Evolutionary conservation across 208 protist species (phyloP).

Genomic region (Acanthamoeba royreba): DNA sequence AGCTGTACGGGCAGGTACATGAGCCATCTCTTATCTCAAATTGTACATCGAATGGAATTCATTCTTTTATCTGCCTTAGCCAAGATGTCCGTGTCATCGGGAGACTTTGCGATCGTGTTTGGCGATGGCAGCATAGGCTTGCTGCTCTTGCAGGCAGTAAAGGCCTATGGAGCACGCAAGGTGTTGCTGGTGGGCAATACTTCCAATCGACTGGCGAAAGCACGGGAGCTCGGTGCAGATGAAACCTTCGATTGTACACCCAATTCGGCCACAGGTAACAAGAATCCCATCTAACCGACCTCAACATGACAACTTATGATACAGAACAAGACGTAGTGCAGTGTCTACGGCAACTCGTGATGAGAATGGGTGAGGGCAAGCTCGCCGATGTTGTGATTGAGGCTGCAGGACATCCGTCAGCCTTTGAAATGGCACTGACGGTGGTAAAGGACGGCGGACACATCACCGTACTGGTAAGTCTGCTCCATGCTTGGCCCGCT

Average conservation of each 20-base stretch:
- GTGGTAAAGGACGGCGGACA: neutral
- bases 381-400: neutral
- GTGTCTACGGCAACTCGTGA: neutral
- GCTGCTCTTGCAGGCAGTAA: neutral
- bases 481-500: neutral
- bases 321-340: too few species aligned
- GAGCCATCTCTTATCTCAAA: neutral
- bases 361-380: neutral
- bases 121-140: neutral
- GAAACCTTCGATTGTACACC: neutral
- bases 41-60: neutral
- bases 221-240: neutral
- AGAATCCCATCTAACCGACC: neutral
- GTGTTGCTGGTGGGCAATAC: neutral
- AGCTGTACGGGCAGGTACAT: neutral
- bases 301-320: too few species aligned
- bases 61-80: too few species aligned
- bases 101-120: neutral
- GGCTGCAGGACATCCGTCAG: neutral
- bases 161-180: neutral
- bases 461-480: neutral
- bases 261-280: neutral
- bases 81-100: neutral
- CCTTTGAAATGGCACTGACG: neutral
- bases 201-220: neutral